Evolutionary conservation across 345 rosid species (phyloP), one percentile per base, ranked within the genome.

Genomic region (Mallotus nudiflorus): DNA sequence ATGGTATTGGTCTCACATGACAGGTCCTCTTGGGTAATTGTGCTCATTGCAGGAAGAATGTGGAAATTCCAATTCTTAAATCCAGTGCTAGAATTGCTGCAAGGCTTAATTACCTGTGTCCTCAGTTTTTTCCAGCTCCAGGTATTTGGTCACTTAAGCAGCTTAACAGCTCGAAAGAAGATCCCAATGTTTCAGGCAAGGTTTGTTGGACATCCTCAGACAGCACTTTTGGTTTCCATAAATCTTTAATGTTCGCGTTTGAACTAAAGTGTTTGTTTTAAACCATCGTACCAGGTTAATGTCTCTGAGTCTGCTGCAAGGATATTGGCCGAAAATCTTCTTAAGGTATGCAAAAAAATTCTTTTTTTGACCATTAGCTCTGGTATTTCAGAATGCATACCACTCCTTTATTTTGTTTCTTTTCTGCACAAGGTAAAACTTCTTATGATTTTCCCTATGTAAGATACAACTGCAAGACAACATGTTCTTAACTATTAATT

Each of bases 71-170:
- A 48, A 83, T 94, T 71, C 81, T 91, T 62, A 76, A 81, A 81
- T 76, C 96, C 72, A 91, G 98, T 81, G 89, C 96, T 15, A 85
- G 89, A 83, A 83, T 90, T 55, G 75, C 96, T 14, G 90, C 97
- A 12, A 81, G 91, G 46, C 96, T 94, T 66, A 88, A 94, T 80
- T 90, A 90, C 78, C 74, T 94, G 75, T 94, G 96, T 50, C 97
- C 98, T 19, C 98, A 90, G 85, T 89, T 91, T 84, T 94, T 94
- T 75, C 98, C 97, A 14, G 86, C 93, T 71, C 84, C 91, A 46
- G 97, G 97, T 15, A 90, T 89, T 75, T 89, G 92, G 95, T 77
- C 89, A 58, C 81, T 73, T 56, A 49, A 79, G 40, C 77, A 83
- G 52, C 78, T 72, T 70, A 67, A 56, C 69, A 61, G 71, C 73